These are phyloP conservation scores for Rhizopus stolonifer DNA, from an alignment of 371 early-diverging fungal genomes.

Conservation along the genomic window DNA sequence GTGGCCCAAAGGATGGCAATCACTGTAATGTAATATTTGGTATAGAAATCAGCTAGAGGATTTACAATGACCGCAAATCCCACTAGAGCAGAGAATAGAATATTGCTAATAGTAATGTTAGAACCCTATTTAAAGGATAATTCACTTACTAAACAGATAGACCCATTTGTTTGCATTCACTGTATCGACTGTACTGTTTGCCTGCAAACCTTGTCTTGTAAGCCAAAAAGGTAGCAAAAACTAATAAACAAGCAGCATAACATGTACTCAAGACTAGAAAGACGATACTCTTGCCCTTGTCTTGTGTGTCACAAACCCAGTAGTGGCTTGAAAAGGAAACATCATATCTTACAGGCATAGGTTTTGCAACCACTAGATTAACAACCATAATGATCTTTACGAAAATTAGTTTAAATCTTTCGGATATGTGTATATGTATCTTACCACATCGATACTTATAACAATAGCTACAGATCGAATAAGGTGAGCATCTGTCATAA, in stretches of 20 bases:
- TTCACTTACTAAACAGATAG: slow-evolving; percentile 61
- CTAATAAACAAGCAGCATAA: slow-evolving; percentile 41
- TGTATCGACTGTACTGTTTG: slow-evolving; percentile 52
- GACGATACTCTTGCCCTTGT: slow-evolving; percentile 21
- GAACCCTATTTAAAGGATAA: neutral
- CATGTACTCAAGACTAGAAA: slow-evolving; percentile 34
- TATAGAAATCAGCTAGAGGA: slow-evolving; percentile 51
- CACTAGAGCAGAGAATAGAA: slow-evolving; percentile 53
- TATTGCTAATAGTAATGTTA: slow-evolving; percentile 39
- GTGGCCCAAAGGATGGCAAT: slow-evolving; percentile 58
- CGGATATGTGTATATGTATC: neutral
- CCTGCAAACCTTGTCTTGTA: slow-evolving; percentile 59
- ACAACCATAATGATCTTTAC: slow-evolving; percentile 48
- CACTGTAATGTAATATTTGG: slow-evolving; percentile 52
- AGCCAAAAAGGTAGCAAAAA: slow-evolving; percentile 58
- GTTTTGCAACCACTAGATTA: slow-evolving; percentile 40
- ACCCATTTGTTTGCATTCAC: slow-evolving; percentile 63
- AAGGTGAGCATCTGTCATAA: slow-evolving; percentile 56
- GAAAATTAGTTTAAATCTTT: neutral
- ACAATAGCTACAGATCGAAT: slow-evolving; percentile 50
- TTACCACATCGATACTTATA: slow-evolving; percentile 52
- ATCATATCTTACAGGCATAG: slow-evolving; percentile 34
- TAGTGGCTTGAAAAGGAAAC: slow-evolving; percentile 45
- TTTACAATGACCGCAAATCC: slow-evolving; percentile 55
- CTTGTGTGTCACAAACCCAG: slow-evolving; percentile 43